Base-by-base conservation (phyloP, 75 land plant genomes). In the Sequoia sempervirens region DNA sequence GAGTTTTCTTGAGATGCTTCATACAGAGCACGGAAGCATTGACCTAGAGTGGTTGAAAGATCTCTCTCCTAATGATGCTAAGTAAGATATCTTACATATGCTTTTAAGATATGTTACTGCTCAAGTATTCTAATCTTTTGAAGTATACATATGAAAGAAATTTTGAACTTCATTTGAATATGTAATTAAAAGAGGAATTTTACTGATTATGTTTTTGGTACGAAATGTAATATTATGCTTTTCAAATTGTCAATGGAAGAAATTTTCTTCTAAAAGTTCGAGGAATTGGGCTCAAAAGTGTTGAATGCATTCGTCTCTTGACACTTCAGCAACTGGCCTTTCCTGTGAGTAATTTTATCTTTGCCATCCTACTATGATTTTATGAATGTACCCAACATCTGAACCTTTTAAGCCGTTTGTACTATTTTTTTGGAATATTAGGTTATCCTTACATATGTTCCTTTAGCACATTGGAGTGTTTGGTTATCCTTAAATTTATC, bases 1-100 rank as follows among this genome's bases (percentile, higher is more conserved):
- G 98, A 95, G 88, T 61, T 96, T 97, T 78, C 93, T 97, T 40
- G 87, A 92, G 54, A 84, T 93, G 2, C 38, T 97, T 47, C 89
- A 92, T 79, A 46, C 40, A 66, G 99, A 94, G 23, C 95, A 94
- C 85, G 96, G 95, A 70, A 91, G 89, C 85, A 87, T 93, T 41
- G 95, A 97, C 80, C 92, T 97, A 3, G 99, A 97, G 85, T 97
- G 99, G 99, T 72, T 97, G 28, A 89, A 94, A 82, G 87, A 89
- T 83, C 88, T 96, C 54, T 90, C 93, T 12, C 90, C 93, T 72
- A 91, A 94, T 74, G 89, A 94, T 87, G 88, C 91, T 61, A 97
- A 93, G 99, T 97, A 92, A 90, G 91, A 38, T 64, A 45, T 28
- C 3, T 83, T 85, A 28, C 32, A 20, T 36, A 69, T 72, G 47